These are phyloP conservation scores for Cnidoscolus chayamansa DNA, from an alignment of 441 rosid genomes.

Conservation along the genomic window DNA sequence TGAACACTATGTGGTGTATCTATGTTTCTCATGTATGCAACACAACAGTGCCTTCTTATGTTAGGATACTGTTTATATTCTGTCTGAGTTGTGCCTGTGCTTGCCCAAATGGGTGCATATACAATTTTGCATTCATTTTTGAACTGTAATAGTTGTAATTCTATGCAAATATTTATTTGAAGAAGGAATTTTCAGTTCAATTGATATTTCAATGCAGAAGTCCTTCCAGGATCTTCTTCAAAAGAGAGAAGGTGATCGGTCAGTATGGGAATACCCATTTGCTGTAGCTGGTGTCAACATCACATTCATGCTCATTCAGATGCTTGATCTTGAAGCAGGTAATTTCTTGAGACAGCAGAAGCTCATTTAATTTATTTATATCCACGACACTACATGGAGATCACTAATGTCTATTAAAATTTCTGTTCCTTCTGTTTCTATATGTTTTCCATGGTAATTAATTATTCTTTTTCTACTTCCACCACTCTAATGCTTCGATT, in stretches of 20 bases:
- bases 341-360: background rate
- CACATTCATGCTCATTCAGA: slow-evolving; percentile 91
- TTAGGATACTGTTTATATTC: background rate
- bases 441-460: background rate
- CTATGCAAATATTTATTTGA: background rate
- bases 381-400: background rate
- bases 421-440: background rate
- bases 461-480: background rate
- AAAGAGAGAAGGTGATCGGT: slow-evolving; percentile 80
- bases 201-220: slow-evolving; percentile 42
- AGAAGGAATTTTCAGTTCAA: too few relatives aligned
- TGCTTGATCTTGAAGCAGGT: slow-evolving; percentile 99
- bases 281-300: slow-evolving; percentile 95
- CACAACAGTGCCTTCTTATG: background rate
- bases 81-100: background rate
- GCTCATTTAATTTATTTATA: background rate
- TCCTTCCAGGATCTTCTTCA: slow-evolving; percentile 81
- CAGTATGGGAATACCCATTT: slow-evolving; percentile 95
- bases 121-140: background rate
- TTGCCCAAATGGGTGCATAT: background rate
- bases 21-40: background rate
- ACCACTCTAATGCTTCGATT: background rate
- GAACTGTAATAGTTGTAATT: background rate
- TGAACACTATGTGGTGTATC: background rate
- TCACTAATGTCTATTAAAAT: background rate